phyloP scores from a whole-genome alignment of 2,329 filamentous ascomycete genomes.

The Colletotrichum aenigma region DNA sequence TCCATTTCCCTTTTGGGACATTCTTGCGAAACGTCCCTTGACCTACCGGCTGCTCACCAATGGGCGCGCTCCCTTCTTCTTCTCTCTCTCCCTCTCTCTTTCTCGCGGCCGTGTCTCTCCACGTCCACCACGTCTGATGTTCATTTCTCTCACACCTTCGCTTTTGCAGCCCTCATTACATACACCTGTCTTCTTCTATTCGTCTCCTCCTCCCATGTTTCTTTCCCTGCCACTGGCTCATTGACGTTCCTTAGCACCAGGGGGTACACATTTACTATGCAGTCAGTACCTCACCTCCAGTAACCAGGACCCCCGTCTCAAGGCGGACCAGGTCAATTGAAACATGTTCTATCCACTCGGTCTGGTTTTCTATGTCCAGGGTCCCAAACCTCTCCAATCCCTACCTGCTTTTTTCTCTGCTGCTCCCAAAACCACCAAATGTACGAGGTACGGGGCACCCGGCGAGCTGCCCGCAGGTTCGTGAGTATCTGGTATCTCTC shows the following conservation, averaged over 20 bases:
- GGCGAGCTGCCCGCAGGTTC: background rate
- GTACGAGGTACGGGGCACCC: background rate
- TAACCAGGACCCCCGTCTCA: background rate
- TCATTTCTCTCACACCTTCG: background rate
- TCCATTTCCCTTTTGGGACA: constrained; percentile 24
- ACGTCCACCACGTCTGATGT: background rate
- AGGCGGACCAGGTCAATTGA: constrained; percentile 11
- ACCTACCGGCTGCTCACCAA: constrained; percentile 1
- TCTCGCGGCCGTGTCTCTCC: background rate
- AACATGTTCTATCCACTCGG: constrained; percentile 16
- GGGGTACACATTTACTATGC: background rate
- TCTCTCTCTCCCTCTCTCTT: background rate
- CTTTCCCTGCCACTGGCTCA: background rate
- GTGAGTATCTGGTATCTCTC: background rate
- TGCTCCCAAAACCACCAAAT: background rate
- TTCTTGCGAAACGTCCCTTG: constrained; percentile 25
- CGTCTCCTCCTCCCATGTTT: background rate
- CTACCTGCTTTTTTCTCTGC: background rate
- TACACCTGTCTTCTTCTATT: background rate
- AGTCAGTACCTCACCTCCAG: background rate
- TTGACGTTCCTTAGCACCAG: background rate
- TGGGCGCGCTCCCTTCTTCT: background rate
- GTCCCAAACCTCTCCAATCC: constrained; percentile 2
- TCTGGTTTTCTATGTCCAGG: background rate
- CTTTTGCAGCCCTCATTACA: background rate